phyloP scores from a whole-genome alignment of 768 basidiomycete genomes.

The Gloeophyllum trabeum region DNA sequence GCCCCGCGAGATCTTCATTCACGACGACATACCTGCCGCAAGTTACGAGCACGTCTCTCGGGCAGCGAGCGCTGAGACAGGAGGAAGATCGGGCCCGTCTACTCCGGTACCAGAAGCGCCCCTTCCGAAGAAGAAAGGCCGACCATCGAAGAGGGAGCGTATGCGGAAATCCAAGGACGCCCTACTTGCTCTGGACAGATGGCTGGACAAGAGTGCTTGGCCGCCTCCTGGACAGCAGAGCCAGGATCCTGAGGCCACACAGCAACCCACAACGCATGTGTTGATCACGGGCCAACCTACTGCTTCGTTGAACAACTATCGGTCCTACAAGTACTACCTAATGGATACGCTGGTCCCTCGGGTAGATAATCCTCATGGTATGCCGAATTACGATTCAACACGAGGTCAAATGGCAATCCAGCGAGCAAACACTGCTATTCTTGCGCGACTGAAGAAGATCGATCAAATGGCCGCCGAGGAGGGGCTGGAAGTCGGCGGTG shows the following conservation, averaged over 20 bases:
- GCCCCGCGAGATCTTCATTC: conserved; percentile 55
- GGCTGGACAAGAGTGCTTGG: conserved; percentile 28
- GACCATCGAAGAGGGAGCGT: conserved; percentile 53
- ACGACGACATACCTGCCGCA: conserved; percentile 16
- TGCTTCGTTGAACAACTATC: conserved; percentile 29
- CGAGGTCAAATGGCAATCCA: conserved; percentile 20
- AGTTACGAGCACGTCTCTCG: neutral
- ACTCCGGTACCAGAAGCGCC: neutral
- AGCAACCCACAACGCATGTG: conserved; percentile 15
- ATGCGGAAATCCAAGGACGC: conserved; percentile 39
- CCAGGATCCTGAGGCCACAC: neutral
- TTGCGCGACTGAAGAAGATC: conserved; percentile 41
- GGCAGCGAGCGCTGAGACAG: neutral
- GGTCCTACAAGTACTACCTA: conserved; percentile 9
- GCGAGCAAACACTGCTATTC: conserved; percentile 36
- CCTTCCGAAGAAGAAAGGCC: conserved; percentile 41
- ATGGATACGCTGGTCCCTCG: conserved; percentile 26
- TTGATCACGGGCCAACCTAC: conserved; percentile 20
- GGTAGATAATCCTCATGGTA: too few species aligned
- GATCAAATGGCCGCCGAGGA: conserved; percentile 30
- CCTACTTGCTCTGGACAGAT: conserved; percentile 34
- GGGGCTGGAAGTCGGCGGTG: conserved; percentile 28
- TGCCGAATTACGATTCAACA: conserved; percentile 1
- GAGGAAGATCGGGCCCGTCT: neutral
- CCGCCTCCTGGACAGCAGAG: conserved; percentile 5